phyloP scores from a whole-genome alignment of 768 basidiomycete genomes.

The Russula foetens region DNA sequence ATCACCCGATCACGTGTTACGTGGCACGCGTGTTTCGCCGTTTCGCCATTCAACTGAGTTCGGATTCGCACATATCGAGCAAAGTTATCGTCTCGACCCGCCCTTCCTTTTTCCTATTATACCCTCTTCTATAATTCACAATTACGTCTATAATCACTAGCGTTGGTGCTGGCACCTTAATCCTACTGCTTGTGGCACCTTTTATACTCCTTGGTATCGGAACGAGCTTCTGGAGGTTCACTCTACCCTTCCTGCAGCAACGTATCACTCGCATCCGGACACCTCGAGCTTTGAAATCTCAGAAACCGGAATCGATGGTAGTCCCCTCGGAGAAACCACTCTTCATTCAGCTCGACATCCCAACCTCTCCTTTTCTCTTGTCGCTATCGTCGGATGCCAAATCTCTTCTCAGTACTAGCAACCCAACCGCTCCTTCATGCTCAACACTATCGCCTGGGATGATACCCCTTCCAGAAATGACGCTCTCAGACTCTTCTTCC shows the following conservation, averaged over 20 bases:
- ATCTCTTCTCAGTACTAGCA: background rate
- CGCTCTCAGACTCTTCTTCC: background rate
- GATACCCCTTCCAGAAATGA: background rate
- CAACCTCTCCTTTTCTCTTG: conserved; percentile 15
- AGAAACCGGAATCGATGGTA: background rate
- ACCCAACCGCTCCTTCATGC: background rate
- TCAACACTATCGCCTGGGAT: background rate
- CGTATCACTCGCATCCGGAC: background rate
- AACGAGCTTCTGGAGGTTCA: conserved; percentile 1
- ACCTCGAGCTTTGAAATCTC: background rate
- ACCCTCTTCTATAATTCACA: conserved; percentile 1
- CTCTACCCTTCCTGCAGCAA: background rate
- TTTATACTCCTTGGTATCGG: conserved; percentile 5
- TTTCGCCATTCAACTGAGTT: too few relatives aligned
- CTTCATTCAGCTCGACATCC: conserved; percentile 12
- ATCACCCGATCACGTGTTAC: background rate
- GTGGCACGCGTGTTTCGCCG: background rate
- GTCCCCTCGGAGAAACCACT: background rate
- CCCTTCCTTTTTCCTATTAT: background rate
- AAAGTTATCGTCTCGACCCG: background rate
- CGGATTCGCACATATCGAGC: too few relatives aligned
- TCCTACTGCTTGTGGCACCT: background rate
- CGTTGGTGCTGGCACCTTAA: conserved; percentile 15
- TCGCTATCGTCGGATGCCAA: conserved; percentile 5
- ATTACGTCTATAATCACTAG: conserved; percentile 4